A percentile compares a stretch with the other conserved stretches of the same genome.
These are phyloP conservation scores for Lachancea sp. DNA, from an alignment of 805 yeast genomes.

Conservation along the genomic window DNA sequence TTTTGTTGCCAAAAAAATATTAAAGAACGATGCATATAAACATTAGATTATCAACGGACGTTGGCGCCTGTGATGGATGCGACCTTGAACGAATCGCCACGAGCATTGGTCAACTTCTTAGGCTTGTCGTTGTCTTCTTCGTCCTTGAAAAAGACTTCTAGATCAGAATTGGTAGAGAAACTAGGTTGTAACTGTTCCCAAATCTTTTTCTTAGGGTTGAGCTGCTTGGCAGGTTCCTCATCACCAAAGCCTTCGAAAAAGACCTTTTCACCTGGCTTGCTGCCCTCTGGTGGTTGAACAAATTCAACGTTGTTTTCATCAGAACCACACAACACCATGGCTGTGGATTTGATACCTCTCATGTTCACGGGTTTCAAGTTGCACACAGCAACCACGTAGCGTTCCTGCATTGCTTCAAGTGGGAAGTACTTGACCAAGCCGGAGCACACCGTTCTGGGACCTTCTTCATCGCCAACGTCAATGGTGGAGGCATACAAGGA, in stretches of 20 bases:
- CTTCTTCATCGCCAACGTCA: slow-evolving; percentile 92
- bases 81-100: slow-evolving; percentile 73
- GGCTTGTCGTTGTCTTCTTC: slow-evolving; percentile 45
- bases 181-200: slow-evolving; percentile 95
- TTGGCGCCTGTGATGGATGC: slow-evolving; percentile 65
- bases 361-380: slow-evolving; percentile 95
- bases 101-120: slow-evolving; percentile 66
- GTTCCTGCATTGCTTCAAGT: slow-evolving; percentile 91
- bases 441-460: slow-evolving; percentile 97
- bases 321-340: slow-evolving; percentile 96
- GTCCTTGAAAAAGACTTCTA: slow-evolving; percentile 74
- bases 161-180: slow-evolving; percentile 70
- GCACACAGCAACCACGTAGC: slow-evolving; percentile 85
- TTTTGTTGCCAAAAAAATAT: not conserved
- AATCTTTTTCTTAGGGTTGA: slow-evolving; percentile 96
- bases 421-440: slow-evolving; percentile 89
- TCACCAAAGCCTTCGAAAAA: slow-evolving; percentile 84
- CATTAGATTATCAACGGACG: slow-evolving; percentile 49
- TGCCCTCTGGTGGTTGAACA: slow-evolving; percentile 88
- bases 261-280: slow-evolving; percentile 92
- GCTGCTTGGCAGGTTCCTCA: slow-evolving; percentile 81
- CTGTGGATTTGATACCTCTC: slow-evolving; percentile 94
- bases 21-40: slow-evolving; percentile 1
- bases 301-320: slow-evolving; percentile 73
- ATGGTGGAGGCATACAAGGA: slow-evolving; percentile 93